A percentile compares a stretch with the other conserved stretches of the same genome.
Evolutionary conservation across 495 filamentous ascomycete species (phyloP).

Genomic region (Neurospora tetraspora): DNA sequence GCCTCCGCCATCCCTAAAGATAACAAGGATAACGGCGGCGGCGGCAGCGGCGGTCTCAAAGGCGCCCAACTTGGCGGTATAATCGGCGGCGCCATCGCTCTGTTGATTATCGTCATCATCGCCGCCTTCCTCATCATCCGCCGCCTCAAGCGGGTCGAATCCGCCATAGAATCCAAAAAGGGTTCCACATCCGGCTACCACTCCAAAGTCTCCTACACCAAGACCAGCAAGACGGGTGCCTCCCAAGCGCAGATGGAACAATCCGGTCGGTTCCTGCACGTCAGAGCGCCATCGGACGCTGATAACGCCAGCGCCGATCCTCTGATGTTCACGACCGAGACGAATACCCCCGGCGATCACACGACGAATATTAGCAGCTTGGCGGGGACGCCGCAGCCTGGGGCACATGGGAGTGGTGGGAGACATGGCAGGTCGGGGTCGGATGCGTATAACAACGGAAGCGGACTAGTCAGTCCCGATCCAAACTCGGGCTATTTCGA

Average conservation of each 20-base stretch:
- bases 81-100: constrained; percentile 29
- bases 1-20: constrained; percentile 8
- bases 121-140: constrained; percentile 30
- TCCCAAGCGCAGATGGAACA: constrained; percentile 17
- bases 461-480: constrained; percentile 24
- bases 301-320: constrained; percentile 18
- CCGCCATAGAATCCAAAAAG: constrained; percentile 21
- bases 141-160: constrained; percentile 25
- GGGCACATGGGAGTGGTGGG: background rate
- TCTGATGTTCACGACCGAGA: constrained; percentile 7
- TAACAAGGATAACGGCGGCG: constrained; percentile 2
- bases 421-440: constrained; percentile 16
- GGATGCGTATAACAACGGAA: background rate
- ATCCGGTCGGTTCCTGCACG: constrained; percentile 13
- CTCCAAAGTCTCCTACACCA: constrained; percentile 4
- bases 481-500: constrained; percentile 23
- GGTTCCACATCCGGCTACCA: constrained; percentile 18
- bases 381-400: constrained; percentile 6
- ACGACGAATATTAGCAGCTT: constrained; percentile 1
- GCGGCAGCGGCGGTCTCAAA: constrained; percentile 18
- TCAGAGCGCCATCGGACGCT: constrained; percentile 6
- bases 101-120: constrained; percentile 26
- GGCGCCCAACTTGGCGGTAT: constrained; percentile 31
- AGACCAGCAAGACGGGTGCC: background rate
- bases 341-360: background rate